phyloP scores from a whole-genome alignment of 352 stramenopile genomes.

The Thraustochytrium striatum region DNA sequence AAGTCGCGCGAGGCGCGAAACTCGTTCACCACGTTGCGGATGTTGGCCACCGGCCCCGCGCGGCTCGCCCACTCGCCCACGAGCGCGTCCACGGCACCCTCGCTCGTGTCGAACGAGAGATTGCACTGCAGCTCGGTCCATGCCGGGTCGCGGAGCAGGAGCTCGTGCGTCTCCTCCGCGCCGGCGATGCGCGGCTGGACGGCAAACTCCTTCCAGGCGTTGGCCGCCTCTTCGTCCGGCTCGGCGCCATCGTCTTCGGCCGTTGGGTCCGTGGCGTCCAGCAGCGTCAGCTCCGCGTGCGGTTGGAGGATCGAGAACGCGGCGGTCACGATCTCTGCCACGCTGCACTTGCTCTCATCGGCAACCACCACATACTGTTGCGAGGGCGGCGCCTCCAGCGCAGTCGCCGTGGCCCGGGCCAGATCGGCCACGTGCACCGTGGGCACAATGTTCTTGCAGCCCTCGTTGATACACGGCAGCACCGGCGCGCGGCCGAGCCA shows the following conservation, averaged over 20 bases:
- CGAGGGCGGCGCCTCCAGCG: constrained; percentile 16
- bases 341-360: constrained; percentile 63
- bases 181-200: constrained; percentile 52
- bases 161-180: constrained; percentile 62
- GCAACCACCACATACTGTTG: constrained; percentile 47
- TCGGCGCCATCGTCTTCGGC: constrained; percentile 24
- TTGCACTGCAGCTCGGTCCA: constrained; percentile 65
- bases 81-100: constrained; percentile 46
- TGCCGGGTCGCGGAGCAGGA: constrained; percentile 57
- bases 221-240: not conserved
- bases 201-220: constrained; percentile 29
- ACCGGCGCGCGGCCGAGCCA: constrained; percentile 57
- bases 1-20: constrained; percentile 71
- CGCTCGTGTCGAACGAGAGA: constrained; percentile 63
- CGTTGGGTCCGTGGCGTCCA: constrained; percentile 38
- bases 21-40: constrained; percentile 66
- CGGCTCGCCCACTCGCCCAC: constrained; percentile 62
- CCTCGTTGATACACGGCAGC: constrained; percentile 57
- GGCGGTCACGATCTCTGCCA: constrained; percentile 63
- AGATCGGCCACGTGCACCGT: constrained; percentile 77
- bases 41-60: constrained; percentile 63
- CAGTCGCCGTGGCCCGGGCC: constrained; percentile 60
- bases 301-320: constrained; percentile 62
- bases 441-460: constrained; percentile 66
- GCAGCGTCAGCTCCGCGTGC: constrained; percentile 54